These are phyloP conservation scores for Linum trigynum DNA, from an alignment of 345 rosid species.

Conservation along the genomic window DNA sequence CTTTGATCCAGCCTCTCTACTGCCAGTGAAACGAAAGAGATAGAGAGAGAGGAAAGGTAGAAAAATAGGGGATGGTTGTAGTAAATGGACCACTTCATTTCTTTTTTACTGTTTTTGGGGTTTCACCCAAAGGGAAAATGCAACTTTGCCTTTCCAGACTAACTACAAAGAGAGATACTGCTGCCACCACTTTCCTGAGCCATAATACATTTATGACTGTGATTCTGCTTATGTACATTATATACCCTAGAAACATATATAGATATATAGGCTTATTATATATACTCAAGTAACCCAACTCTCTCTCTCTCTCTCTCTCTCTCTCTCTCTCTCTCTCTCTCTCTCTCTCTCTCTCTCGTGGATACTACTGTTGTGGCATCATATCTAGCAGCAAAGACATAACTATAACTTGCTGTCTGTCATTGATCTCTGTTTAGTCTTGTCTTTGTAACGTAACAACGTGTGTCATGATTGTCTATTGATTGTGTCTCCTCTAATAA, in stretches of 20 bases:
- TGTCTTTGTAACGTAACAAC: not conserved
- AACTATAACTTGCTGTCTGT: not conserved
- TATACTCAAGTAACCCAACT: too few relatives aligned
- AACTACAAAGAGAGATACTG: conserved; percentile 14
- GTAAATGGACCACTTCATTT: conserved; percentile 25
- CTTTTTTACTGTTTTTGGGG: conserved; percentile 32
- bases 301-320: too few relatives aligned
- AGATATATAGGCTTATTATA: not conserved
- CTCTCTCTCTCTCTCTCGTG: too few relatives aligned
- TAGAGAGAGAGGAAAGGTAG: not conserved
- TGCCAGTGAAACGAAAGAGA: conserved; percentile 18
- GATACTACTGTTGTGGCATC: not conserved
- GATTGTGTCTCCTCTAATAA: too few relatives aligned
- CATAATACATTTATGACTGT: not conserved
- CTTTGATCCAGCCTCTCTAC: conserved; percentile 24
- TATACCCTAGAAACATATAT: conserved; percentile 8
- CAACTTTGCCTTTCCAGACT: conserved; percentile 22
- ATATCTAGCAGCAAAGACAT: not conserved
- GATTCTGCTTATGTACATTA: not conserved
- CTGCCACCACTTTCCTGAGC: conserved; percentile 3
- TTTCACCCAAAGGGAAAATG: conserved; percentile 31
- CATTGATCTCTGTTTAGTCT: not conserved
- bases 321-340: too few relatives aligned
- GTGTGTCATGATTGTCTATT: too few relatives aligned
- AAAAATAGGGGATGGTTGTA: not conserved